phyloP scores from a whole-genome alignment of 768 basidiomycete genomes.

The Boletus vermiculosoides region DNA sequence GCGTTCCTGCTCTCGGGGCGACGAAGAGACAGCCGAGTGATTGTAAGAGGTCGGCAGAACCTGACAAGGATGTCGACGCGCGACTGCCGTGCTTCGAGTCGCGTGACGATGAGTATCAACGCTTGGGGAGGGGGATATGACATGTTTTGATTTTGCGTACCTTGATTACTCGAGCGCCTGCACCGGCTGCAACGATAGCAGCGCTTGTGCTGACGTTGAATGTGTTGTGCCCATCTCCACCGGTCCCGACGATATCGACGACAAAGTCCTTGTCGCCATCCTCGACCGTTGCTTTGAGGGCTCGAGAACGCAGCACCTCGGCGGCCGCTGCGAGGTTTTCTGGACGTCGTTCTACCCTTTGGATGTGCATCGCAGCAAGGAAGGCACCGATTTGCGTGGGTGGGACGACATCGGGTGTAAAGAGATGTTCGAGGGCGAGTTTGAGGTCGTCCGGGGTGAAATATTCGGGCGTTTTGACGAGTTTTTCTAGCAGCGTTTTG shows the following conservation, averaged over 20 bases:
- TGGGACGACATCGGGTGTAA: slow-evolving; percentile 60
- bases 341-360: slow-evolving; percentile 72
- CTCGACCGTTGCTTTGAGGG: slow-evolving; percentile 60
- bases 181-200: slow-evolving; percentile 90
- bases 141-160: slow-evolving; percentile 37
- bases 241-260: slow-evolving; percentile 41
- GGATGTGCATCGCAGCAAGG: slow-evolving; percentile 79
- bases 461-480: slow-evolving; percentile 76
- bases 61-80: slow-evolving; percentile 92
- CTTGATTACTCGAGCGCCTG: slow-evolving; percentile 91
- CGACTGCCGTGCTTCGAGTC: slow-evolving; percentile 74
- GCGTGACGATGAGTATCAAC: not conserved
- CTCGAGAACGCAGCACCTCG: slow-evolving; percentile 64
- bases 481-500: slow-evolving; percentile 72
- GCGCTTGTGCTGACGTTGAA: slow-evolving; percentile 98
- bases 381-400: slow-evolving; percentile 87
- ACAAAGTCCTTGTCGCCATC: slow-evolving; percentile 67
- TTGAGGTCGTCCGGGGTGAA: slow-evolving; percentile 79
- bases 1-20: slow-evolving; percentile 48
- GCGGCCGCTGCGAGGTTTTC: slow-evolving; percentile 81
- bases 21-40: slow-evolving; percentile 77
- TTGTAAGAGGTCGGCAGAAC: slow-evolving; percentile 89
- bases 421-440: slow-evolving; percentile 69
- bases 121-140: not conserved
- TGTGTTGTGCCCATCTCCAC: slow-evolving; percentile 93